phyloP scores from a whole-genome alignment of 2,329 filamentous ascomycete genomes.

The Trichoderma pleuroti region DNA sequence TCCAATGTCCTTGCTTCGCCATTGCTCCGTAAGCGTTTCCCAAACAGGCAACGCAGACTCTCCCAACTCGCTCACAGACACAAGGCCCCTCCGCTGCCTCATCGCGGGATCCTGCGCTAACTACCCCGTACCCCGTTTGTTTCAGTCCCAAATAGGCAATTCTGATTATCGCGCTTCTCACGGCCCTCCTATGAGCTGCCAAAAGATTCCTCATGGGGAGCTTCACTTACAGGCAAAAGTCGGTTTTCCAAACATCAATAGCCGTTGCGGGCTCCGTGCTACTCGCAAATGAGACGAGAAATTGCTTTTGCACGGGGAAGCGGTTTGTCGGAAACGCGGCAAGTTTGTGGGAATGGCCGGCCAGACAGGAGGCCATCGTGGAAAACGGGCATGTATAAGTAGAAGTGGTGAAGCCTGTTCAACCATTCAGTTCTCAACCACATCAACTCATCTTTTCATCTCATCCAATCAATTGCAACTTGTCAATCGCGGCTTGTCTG shows the following conservation, averaged over 20 bases:
- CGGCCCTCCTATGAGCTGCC: background rate
- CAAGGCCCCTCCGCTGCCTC: background rate
- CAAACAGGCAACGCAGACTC: background rate
- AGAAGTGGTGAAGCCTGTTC: background rate
- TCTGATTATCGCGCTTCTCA: constrained; percentile 4
- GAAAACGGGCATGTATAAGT: background rate
- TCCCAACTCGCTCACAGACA: background rate
- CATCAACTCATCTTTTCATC: background rate
- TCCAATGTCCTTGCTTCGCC: background rate
- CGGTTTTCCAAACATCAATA: background rate
- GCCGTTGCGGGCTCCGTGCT: background rate
- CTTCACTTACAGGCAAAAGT: background rate
- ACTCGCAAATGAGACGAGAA: background rate
- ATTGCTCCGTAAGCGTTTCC: background rate
- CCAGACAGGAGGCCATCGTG: background rate
- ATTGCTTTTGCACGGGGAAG: background rate
- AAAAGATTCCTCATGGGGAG: constrained; percentile 14
- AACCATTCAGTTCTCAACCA: background rate
- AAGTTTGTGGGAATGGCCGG: background rate
- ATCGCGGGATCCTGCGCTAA: background rate
- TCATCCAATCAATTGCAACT: background rate
- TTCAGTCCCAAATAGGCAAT: constrained; percentile 8
- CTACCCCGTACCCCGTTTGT: background rate
- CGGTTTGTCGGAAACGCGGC: background rate
- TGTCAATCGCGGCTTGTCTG: background rate